Base-by-base conservation (phyloP, 306 rosid genomes). In the Notholithocarpus densiflorus region DNA sequence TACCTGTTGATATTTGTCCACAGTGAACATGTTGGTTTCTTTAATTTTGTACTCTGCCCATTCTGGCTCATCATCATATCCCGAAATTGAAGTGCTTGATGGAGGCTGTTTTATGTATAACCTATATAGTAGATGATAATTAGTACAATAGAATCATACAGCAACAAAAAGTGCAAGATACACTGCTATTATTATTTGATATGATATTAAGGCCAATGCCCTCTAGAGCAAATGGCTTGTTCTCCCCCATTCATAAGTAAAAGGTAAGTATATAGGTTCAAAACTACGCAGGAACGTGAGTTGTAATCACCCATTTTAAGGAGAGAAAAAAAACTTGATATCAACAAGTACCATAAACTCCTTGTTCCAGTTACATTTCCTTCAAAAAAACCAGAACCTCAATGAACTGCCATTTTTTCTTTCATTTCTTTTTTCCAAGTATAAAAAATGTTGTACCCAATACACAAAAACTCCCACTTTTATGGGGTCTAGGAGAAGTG, bases 21-120 rank as follows among this genome's bases (percentile, higher is more conserved):
- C 94, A 21, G 97, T 95, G 75, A 95, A 95, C 91, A 95, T 80
- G 82, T 93, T 95, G 82, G 97, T 91, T 84, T 95, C 99, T 82
- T 93, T 95, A 20, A 95, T 93, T 84, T 91, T 95, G 90, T 93
- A 95, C 82, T 93, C 98, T 32, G 94, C 94, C 99, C 99, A 95
- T 79, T 93, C 97, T 20, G 66, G 80, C 72, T 93, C 88, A 56
- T 80, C 83, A 2, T 83, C 87, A 29, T 85, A 71, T 76, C 89
- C 93, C 17, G 89, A 85, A 75, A 88, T 10, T 48, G 97, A 84
- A 60, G 93, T 90, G 57, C 84, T 85, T 77, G 96, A 85, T 72
- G 90, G 79, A 76, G 93, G 89, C 75, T 91, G 98, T 69, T 89
- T 90, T 52, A 91, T 91, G 84, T 95, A 95, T 26, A 95, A 73